Conservation (phyloP, 495 filamentous ascomycete genomes). For the Penicillium goetzii region DNA sequence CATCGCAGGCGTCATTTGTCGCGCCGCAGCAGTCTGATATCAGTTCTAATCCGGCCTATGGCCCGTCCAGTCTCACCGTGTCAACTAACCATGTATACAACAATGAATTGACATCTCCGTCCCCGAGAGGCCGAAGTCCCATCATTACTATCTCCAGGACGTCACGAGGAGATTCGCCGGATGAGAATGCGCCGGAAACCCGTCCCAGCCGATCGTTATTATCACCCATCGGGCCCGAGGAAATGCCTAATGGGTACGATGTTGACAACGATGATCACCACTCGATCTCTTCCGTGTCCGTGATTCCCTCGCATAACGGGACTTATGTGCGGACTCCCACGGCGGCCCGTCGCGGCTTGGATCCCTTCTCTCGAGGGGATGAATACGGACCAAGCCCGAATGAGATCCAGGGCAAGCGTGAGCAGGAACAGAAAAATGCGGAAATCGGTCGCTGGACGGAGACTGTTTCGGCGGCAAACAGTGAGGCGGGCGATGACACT, state of each 20-base stretch:
- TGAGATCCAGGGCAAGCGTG: conserved; percentile 45
- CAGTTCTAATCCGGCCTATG: conserved; percentile 13
- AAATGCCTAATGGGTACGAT: conserved; percentile 35
- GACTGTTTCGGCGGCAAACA: conserved; percentile 46
- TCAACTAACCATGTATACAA: conserved; percentile 26
- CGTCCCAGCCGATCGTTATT: conserved; percentile 47
- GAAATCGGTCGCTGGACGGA: conserved; percentile 52
- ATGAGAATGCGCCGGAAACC: conserved; percentile 30
- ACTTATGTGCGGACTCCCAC: conserved; percentile 37
- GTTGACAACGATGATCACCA: conserved; percentile 31
- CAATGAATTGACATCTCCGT: conserved; percentile 22
- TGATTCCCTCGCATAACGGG: conserved; percentile 36
- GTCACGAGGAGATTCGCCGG: conserved; percentile 55
- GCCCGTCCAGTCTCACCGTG: conserved; percentile 28
- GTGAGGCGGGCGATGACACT: conserved; percentile 43
- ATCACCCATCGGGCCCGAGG: conserved; percentile 34
- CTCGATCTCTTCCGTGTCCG: conserved; percentile 22
- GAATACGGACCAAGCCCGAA: conserved; percentile 50
- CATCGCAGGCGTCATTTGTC: not conserved
- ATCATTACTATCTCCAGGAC: conserved; percentile 50
- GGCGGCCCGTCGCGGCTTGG: conserved; percentile 45
- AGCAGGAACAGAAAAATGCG: conserved; percentile 47
- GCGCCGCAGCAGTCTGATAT: conserved; percentile 11
- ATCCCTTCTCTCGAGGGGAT: conserved; percentile 43
- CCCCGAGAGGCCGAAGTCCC: conserved; percentile 47